These are phyloP conservation scores for Adansonia digitata DNA, from an alignment of 345 rosid species.

Conservation along the genomic window DNA sequence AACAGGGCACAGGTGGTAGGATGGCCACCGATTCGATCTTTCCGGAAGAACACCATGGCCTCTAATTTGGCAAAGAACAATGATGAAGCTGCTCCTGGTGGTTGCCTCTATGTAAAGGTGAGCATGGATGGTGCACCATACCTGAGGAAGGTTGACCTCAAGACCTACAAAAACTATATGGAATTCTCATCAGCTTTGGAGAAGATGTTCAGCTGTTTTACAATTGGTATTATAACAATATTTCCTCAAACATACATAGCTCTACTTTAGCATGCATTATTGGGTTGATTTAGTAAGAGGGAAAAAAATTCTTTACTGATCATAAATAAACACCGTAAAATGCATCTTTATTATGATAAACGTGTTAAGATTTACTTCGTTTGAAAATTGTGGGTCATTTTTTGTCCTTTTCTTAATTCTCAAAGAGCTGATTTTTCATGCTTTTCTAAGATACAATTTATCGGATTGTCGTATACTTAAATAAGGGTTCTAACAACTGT, in stretches of 20 bases:
- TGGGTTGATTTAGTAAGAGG: neutral
- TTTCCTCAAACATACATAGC: slow-evolving; percentile 41
- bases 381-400: neutral
- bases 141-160: slow-evolving; percentile 66
- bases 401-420: neutral
- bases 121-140: slow-evolving; percentile 80
- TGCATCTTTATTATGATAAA: neutral
- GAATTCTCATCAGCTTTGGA: slow-evolving; percentile 53
- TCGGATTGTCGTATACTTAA: no score
- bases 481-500: no score
- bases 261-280: slow-evolving; percentile 6
- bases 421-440: neutral
- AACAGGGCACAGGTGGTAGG: slow-evolving; percentile 78
- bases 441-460: neutral
- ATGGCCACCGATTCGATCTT: slow-evolving; percentile 89
- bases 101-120: slow-evolving; percentile 53
- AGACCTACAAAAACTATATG: slow-evolving; percentile 44
- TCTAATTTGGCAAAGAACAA: slow-evolving; percentile 30
- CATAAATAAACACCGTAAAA: neutral
- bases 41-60: slow-evolving; percentile 55
- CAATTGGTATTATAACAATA: slow-evolving; percentile 35
- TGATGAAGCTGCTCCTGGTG: slow-evolving; percentile 40
- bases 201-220: slow-evolving; percentile 48
- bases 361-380: neutral
- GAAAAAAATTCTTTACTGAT: neutral